Percentiles rank a stretch among this genome's conserved stretches.
Evolutionary conservation across 2,329 filamentous ascomycete species (phyloP).

Genomic region (Coniochaeta sp.): DNA sequence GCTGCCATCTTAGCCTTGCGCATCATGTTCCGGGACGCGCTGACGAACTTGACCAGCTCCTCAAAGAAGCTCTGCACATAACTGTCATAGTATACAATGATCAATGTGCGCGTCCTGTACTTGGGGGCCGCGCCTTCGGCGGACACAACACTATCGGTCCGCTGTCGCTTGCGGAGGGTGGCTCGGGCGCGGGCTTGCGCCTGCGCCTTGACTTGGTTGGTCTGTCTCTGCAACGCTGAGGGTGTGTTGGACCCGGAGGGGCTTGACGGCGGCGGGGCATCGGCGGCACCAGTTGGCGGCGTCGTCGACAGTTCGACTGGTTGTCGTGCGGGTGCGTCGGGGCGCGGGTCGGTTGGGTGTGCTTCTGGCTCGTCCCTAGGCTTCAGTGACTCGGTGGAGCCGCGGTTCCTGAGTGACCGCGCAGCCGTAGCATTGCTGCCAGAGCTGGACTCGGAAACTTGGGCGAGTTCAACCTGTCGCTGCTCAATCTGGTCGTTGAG

Average conservation of each 20-base stretch:
- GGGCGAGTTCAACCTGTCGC: constrained; percentile 52
- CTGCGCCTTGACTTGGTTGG: constrained; percentile 34
- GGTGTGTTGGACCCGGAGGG: constrained; percentile 25
- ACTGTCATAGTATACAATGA: constrained; percentile 89
- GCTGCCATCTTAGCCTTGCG: constrained; percentile 83
- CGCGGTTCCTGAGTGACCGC: constrained; percentile 40
- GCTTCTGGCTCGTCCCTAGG: constrained; percentile 35
- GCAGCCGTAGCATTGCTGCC: constrained; percentile 1
- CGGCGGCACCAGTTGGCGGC: constrained; percentile 8
- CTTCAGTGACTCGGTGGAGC: constrained; percentile 46
- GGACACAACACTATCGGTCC: constrained; percentile 44
- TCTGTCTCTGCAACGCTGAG: constrained; percentile 29
- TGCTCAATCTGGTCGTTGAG: constrained; percentile 53
- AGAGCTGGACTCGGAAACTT: constrained; percentile 6
- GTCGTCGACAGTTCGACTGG: background rate
- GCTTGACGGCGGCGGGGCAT: constrained; percentile 20
- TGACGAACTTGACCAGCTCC: constrained; percentile 72
- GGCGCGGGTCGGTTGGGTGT: constrained; percentile 8
- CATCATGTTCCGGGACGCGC: constrained; percentile 72
- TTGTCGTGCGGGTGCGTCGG: constrained; percentile 6
- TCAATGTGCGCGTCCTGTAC: constrained; percentile 65
- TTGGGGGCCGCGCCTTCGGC: constrained; percentile 39
- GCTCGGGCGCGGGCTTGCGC: constrained; percentile 38
- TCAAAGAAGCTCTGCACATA: constrained; percentile 80
- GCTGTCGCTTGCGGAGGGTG: constrained; percentile 40